phyloP scores from a whole-genome alignment of 2,329 filamentous ascomycete genomes.

The Nemania sp. region DNA sequence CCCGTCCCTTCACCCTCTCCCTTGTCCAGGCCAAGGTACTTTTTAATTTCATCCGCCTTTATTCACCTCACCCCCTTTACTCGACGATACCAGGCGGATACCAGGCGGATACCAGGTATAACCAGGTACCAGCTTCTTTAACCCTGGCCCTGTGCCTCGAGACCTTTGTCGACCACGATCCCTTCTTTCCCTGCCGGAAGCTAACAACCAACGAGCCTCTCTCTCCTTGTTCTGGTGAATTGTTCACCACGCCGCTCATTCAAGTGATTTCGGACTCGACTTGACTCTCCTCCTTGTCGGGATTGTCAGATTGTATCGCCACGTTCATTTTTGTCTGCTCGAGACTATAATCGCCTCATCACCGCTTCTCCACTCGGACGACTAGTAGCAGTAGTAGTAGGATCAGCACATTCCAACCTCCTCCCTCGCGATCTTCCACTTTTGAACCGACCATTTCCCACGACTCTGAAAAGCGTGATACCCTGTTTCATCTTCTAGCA shows the following conservation, averaged over 20 bases:
- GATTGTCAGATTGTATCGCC: conserved; percentile 26
- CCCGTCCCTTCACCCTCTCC: conserved; percentile 28
- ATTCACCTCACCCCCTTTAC: conserved; percentile 21
- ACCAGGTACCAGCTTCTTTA: conserved; percentile 13
- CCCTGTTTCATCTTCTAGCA: not conserved
- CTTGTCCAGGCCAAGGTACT: too few species aligned
- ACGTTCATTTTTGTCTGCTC: conserved; percentile 29
- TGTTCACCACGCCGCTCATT: conserved; percentile 40
- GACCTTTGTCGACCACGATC: conserved; percentile 31
- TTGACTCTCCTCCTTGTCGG: conserved; percentile 25
- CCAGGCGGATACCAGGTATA: too few species aligned
- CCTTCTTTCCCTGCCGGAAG: conserved; percentile 34
- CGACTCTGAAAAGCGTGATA: conserved; percentile 3
- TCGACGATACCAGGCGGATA: not conserved
- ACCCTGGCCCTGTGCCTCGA: conserved; percentile 21
- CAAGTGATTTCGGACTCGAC: conserved; percentile 25
- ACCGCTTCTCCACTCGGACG: not conserved
- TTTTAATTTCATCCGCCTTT: conserved; percentile 33
- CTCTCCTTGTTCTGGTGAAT: conserved; percentile 42
- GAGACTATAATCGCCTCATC: conserved; percentile 8
- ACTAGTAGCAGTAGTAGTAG: too few species aligned
- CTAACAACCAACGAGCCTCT: conserved; percentile 35
- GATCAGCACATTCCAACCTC: conserved; percentile 19
- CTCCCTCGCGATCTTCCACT: conserved; percentile 5
- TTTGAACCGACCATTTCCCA: not conserved